phyloP scores from a whole-genome alignment of 2,329 filamentous ascomycete species.

The Zasmidium cellare region DNA sequence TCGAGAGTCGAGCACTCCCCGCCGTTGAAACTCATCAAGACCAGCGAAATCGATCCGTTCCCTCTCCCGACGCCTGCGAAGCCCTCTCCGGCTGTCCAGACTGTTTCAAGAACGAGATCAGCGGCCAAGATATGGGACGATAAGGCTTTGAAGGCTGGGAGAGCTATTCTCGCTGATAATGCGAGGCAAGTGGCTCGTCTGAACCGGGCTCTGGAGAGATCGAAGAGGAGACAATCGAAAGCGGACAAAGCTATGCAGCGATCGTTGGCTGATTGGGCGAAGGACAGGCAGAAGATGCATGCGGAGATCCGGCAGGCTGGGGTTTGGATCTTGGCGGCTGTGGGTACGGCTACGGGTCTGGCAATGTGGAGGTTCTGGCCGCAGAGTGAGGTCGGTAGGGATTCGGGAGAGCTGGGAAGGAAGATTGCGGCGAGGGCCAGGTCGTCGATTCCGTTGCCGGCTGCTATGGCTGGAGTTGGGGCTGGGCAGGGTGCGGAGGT shows the following conservation, averaged over 20 bases:
- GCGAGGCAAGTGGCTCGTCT: slow-evolving; percentile 12
- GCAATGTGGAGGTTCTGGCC: slow-evolving; percentile 31
- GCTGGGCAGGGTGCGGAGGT: no score
- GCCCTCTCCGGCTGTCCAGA: neutral
- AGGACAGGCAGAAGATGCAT: slow-evolving; percentile 18
- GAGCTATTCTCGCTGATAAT: slow-evolving; percentile 22
- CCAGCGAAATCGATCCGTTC: slow-evolving; percentile 30
- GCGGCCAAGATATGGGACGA: slow-evolving; percentile 19
- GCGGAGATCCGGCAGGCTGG: slow-evolving; percentile 24
- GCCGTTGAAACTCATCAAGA: slow-evolving; percentile 31
- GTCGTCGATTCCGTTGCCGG: slow-evolving; percentile 17
- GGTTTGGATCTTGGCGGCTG: slow-evolving; percentile 17
- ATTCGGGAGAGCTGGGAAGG: slow-evolving; percentile 24
- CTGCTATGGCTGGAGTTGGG: neutral
- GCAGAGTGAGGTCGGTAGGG: slow-evolving; percentile 8
- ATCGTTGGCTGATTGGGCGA: slow-evolving; percentile 14
- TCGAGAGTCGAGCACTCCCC: slow-evolving; percentile 33
- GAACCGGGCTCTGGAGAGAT: slow-evolving; percentile 12
- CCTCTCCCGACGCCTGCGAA: slow-evolving; percentile 10
- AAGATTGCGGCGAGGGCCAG: slow-evolving; percentile 23
- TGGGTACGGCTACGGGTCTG: slow-evolving; percentile 24
- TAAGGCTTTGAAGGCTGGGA: slow-evolving; percentile 21
- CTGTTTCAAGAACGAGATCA: neutral
- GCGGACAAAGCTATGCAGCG: slow-evolving; percentile 2
- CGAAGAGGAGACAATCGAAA: slow-evolving; percentile 12